Base-by-base conservation (phyloP, 768 basidiomycete genomes). In the Termitomyces sp. region DNA sequence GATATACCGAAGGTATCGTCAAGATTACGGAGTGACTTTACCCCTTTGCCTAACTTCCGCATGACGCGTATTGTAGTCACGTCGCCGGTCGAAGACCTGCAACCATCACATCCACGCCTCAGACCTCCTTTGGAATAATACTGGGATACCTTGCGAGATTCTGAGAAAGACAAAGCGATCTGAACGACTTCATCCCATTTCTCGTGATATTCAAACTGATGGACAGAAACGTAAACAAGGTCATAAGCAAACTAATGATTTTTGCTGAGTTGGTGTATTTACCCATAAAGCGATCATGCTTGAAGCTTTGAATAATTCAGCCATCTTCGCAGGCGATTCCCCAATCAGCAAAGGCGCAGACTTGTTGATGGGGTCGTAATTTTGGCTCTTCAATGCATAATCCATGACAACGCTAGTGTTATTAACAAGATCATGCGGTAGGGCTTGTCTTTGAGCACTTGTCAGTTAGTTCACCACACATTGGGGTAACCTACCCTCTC, bases 41-140 rank as follows among this genome's bases (percentile, higher is more conserved):
- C 44, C 7, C 59, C 59, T 2, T 33, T 30, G 24, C 55, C 50
- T 9, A 60, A 39, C 42, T 54, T 60, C 7, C 27, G 45, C 59
- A 60, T 33, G 4, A 56, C 45, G n/a, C 18, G 10, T 13, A 36
- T 4, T 10, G 49, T 46, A 24, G 48, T 33, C 13, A 18, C 32
- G 8, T 55, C 40, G 16, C 30, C 22, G 2, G 9, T 3, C 8
- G 18, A 4, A 30, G 14, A 8, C 6, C 13, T 20, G 36, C 54
- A 59, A 8, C 34, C 54, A 13, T 42, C 1, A 26, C 54, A 56
- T 24, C 26, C 32, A 16, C 43, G 49, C 27, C n/a, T 3, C 7
- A 1, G 1, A 13, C 0, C 5, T 36, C 16, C 5, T 20, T 20
- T 4, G 0, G 0, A 9, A 2, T 16, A 0, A 30, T 4, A 12